Evolutionary conservation across 2,329 filamentous ascomycete species (phyloP).

Genomic region (Neobulgaria alba): DNA sequence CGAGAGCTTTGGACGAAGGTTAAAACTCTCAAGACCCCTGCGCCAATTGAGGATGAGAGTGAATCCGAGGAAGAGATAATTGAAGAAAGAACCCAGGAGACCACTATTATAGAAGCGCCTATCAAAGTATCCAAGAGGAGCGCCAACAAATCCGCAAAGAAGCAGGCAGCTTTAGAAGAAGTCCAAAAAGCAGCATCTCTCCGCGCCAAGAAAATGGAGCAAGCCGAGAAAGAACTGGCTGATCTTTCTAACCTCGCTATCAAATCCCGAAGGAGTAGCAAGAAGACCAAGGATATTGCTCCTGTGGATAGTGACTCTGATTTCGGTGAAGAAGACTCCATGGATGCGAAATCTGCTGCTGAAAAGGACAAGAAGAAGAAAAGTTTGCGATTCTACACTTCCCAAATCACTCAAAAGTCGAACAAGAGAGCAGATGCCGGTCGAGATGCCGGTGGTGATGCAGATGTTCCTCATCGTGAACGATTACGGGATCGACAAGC

Average conservation of each 20-base stretch:
- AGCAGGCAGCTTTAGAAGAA: slow-evolving; percentile 31
- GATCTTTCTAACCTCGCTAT: slow-evolving; percentile 27
- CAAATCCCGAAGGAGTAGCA: slow-evolving; percentile 17
- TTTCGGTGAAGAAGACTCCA: slow-evolving; percentile 79
- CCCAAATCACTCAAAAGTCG: slow-evolving; percentile 90
- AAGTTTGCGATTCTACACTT: slow-evolving; percentile 93
- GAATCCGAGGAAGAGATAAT: slow-evolving; percentile 12
- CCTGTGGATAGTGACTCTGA: slow-evolving; percentile 71
- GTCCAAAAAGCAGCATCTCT: slow-evolving; percentile 29
- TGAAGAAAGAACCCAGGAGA: slow-evolving; percentile 25
- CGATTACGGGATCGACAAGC: slow-evolving; percentile 78
- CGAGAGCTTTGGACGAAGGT: slow-evolving; percentile 72
- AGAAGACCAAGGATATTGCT: slow-evolving; percentile 29
- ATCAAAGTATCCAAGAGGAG: not conserved
- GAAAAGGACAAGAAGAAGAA: slow-evolving; percentile 89
- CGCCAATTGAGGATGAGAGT: slow-evolving; percentile 25
- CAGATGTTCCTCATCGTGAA: slow-evolving; percentile 81
- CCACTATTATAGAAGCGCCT: slow-evolving; percentile 1
- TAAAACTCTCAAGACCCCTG: slow-evolving; percentile 46
- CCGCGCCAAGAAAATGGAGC: slow-evolving; percentile 28
- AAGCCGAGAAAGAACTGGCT: slow-evolving; percentile 36
- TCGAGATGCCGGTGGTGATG: slow-evolving; percentile 67
- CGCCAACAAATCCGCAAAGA: slow-evolving; percentile 32
- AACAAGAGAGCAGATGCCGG: slow-evolving; percentile 72
- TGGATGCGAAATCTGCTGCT: slow-evolving; percentile 70